Percentiles rank a stretch among this genome's conserved stretches.
Conservation (phyloP, 2,329 filamentous ascomycete species). For the Fonsecaea monophora region DNA sequence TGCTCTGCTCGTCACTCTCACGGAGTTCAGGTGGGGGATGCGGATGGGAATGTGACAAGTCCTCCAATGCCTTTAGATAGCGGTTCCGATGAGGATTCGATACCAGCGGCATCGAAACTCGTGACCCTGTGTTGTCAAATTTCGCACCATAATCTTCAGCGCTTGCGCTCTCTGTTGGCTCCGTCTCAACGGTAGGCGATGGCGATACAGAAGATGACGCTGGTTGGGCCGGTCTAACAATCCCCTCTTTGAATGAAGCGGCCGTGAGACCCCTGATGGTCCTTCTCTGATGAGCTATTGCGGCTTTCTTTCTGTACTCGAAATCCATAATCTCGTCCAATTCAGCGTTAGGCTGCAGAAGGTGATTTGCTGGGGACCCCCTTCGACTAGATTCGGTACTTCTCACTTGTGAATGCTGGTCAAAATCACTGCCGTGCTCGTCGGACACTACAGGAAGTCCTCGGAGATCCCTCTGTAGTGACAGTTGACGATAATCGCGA, state of each 20-base stretch:
- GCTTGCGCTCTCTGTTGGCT: not conserved
- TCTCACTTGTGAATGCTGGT: not conserved
- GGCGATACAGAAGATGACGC: not conserved
- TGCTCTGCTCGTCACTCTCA: not conserved
- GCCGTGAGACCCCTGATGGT: not conserved
- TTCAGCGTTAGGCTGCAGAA: slow-evolving; percentile 30
- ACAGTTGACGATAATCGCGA: not conserved
- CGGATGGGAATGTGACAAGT: slow-evolving; percentile 24
- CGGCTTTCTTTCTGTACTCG: slow-evolving; percentile 48
- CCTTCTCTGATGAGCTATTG: slow-evolving; percentile 42
- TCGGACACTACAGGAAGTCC: not conserved
- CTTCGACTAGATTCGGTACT: not conserved
- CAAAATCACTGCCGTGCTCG: not conserved
- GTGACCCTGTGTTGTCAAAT: slow-evolving; percentile 11
- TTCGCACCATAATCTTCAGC: slow-evolving; percentile 16
- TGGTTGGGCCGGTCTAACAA: slow-evolving; percentile 9
- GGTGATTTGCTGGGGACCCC: not conserved
- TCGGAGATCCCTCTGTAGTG: not conserved
- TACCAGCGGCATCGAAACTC: not conserved
- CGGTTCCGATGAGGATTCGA: slow-evolving; percentile 42
- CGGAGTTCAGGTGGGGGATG: not conserved
- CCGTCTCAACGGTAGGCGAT: not conserved
- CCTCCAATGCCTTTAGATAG: slow-evolving; percentile 43
- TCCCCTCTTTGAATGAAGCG: slow-evolving; percentile 1
- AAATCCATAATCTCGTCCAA: slow-evolving; percentile 48